phyloP scores from a whole-genome alignment of 2,329 filamentous ascomycete genomes.

The Hypoxylon sp. region DNA sequence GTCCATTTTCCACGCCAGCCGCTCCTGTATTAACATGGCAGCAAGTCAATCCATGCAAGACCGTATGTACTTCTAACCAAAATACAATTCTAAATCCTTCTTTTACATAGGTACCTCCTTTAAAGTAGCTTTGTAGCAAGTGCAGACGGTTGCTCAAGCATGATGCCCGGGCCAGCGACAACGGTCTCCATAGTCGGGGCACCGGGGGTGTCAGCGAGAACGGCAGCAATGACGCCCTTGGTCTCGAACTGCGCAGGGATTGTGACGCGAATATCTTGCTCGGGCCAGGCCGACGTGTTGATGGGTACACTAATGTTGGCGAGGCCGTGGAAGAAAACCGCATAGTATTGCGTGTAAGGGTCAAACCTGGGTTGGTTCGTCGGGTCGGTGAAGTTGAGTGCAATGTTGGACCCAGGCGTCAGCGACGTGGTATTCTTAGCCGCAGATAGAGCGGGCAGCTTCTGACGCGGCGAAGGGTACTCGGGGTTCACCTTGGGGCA shows the following conservation, averaged over 20 bases:
- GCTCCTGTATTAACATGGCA: conserved; percentile 5
- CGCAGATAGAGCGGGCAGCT: conserved; percentile 54
- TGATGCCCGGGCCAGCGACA: conserved; percentile 57
- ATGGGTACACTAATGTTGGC: conserved; percentile 57
- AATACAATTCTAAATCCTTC: neutral
- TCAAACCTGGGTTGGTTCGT: conserved; percentile 51
- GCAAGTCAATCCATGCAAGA: neutral
- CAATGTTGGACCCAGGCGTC: conserved; percentile 53
- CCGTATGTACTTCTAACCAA: conserved; percentile 2
- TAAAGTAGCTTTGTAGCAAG: conserved; percentile 44
- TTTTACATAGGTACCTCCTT: neutral
- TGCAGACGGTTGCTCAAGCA: conserved; percentile 56
- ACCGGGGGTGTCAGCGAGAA: conserved; percentile 56
- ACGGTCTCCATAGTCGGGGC: conserved; percentile 58
- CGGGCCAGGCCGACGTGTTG: conserved; percentile 49
- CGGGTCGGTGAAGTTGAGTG: conserved; percentile 53
- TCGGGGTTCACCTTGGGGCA: conserved; percentile 57
- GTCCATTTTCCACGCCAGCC: conserved; percentile 16
- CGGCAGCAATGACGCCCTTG: conserved; percentile 56
- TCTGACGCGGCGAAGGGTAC: conserved; percentile 57
- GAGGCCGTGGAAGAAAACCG: conserved; percentile 60
- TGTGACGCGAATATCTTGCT: conserved; percentile 51
- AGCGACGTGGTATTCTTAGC: conserved; percentile 49
- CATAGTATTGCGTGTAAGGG: conserved; percentile 54
- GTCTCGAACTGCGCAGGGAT: conserved; percentile 57